These are phyloP conservation scores for Daldinia sp. DNA, from an alignment of 2,329 filamentous ascomycete species.

Conservation along the genomic window DNA sequence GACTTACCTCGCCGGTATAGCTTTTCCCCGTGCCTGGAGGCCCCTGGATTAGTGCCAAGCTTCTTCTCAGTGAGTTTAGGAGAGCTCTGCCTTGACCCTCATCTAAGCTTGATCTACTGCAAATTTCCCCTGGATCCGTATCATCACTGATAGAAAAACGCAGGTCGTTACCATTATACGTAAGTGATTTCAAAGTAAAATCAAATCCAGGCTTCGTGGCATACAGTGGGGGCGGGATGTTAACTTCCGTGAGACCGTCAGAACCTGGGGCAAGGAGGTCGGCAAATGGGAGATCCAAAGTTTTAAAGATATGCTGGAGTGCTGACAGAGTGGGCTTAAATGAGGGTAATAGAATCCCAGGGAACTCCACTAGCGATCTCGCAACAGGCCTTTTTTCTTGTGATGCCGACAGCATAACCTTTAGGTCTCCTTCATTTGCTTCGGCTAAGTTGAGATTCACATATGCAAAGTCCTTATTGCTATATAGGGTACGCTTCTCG, in stretches of 20 bases:
- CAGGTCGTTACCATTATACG: constrained; percentile 35
- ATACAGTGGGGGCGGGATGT: constrained; percentile 59
- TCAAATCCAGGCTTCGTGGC: constrained; percentile 56
- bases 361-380: not conserved
- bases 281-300: not conserved
- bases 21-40: constrained; percentile 76
- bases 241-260: not conserved
- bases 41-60: constrained; percentile 70
- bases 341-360: not conserved
- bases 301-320: not conserved
- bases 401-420: not conserved
- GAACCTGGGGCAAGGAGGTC: not conserved
- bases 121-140: constrained; percentile 39
- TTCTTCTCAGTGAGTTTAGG: constrained; percentile 59
- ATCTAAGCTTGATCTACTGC: constrained; percentile 58
- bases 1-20: constrained; percentile 61
- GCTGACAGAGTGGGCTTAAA: not conserved
- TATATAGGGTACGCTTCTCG: not conserved
- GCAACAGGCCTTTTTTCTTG: not conserved
- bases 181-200: constrained; percentile 54
- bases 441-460: not conserved
- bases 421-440: not conserved
- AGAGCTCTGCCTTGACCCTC: constrained; percentile 59
- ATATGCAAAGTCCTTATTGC: not conserved
- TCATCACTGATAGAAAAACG: constrained; percentile 31